phyloP scores from a whole-genome alignment of 2,329 filamentous ascomycete genomes.

The Penicillium sp. region DNA sequence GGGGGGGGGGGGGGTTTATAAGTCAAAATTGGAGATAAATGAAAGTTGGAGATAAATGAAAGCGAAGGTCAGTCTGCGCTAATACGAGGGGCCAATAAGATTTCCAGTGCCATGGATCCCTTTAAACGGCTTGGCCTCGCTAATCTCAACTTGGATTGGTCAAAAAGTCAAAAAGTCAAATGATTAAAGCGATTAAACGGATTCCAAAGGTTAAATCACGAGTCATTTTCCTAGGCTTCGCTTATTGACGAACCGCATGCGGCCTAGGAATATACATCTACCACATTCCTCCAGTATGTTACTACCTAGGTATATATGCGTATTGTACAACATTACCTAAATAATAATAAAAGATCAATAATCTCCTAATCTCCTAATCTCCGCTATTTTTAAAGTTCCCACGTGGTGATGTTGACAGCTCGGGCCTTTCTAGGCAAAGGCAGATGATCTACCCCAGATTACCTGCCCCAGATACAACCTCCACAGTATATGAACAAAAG shows the following conservation, averaged over 20 bases:
- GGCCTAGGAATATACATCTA: not conserved
- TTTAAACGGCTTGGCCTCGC: not conserved
- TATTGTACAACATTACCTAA: too few relatives aligned
- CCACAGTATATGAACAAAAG: not conserved
- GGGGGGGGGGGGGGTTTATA: not conserved
- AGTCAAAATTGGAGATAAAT: conserved; percentile 1
- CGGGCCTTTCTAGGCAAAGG: not conserved
- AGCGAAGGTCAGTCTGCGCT: conserved; percentile 2
- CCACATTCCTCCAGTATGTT: too few relatives aligned
- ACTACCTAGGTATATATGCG: too few relatives aligned
- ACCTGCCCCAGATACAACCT: not conserved
- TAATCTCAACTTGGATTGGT: not conserved
- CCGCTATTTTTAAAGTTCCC: not conserved
- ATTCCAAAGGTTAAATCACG: not conserved
- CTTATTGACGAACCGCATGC: not conserved
- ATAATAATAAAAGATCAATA: too few relatives aligned
- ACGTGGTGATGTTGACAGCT: conserved; percentile 2
- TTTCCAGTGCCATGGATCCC: not conserved
- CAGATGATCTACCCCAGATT: not conserved
- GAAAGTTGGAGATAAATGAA: conserved; percentile 1
- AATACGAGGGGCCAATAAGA: conserved; percentile 1
- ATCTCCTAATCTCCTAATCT: not conserved
- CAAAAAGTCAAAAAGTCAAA: not conserved
- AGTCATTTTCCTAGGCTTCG: not conserved
- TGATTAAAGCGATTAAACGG: too few relatives aligned